Conservation (phyloP, 768 basidiomycete species). For the Boletus rubroflammeus region DNA sequence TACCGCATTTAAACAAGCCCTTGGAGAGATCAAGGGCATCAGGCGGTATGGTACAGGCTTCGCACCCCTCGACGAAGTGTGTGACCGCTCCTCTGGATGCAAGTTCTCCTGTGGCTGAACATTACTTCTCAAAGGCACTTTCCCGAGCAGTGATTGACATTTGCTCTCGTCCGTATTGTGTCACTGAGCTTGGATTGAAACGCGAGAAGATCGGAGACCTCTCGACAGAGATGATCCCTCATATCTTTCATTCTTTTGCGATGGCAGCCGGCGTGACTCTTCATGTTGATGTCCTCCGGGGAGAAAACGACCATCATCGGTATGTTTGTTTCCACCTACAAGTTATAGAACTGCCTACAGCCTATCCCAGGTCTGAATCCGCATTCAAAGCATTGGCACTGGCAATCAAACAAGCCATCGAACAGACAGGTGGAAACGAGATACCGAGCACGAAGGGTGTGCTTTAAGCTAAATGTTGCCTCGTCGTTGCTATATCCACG, state of each 20-base stretch:
- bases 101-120: neutral
- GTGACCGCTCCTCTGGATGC: slow-evolving; percentile 1
- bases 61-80: slow-evolving; percentile 94
- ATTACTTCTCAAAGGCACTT: slow-evolving; percentile 61
- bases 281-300: slow-evolving; percentile 90
- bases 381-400: slow-evolving; percentile 98
- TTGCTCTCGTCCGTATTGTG: slow-evolving; percentile 94
- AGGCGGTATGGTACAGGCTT: slow-evolving; percentile 94
- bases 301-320: slow-evolving; percentile 98
- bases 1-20: slow-evolving; percentile 88
- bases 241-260: slow-evolving; percentile 97
- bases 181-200: slow-evolving; percentile 82
- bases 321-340: slow-evolving; percentile 38
- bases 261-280: slow-evolving; percentile 92
- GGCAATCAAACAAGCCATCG: slow-evolving; percentile 93
- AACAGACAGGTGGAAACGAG: slow-evolving; percentile 83
- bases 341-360: neutral
- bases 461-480: slow-evolving; percentile 40
- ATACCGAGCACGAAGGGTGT: slow-evolving; percentile 98
- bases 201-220: slow-evolving; percentile 93
- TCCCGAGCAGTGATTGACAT: slow-evolving; percentile 97
- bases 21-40: slow-evolving; percentile 94
- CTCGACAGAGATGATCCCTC: slow-evolving; percentile 97
- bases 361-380: slow-evolving; percentile 75
- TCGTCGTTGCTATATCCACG: neutral